Evolutionary conservation across 169 alveolate species (phyloP), one percentile per base, ranked within the genome.

Genomic region (Plasmodium reichenowi): DNA sequence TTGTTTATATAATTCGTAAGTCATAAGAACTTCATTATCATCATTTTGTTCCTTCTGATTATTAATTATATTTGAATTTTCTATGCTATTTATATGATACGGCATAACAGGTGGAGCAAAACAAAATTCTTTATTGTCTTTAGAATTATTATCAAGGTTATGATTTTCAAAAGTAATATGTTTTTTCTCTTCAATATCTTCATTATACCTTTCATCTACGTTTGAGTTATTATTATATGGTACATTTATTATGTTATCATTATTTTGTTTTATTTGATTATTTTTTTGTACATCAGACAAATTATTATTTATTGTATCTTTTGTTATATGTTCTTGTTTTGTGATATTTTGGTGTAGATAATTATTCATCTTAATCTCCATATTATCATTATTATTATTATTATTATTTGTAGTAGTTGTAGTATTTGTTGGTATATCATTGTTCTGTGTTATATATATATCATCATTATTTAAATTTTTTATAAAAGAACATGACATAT

Each of bases 1-100:
- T 26, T 86, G 71, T 86, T 86, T 86, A 38, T 86, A 86, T 7
- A 32, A 43, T 86, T 86, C 92, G 29, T 86, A 86, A 2, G 60
- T 86, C 60, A 71, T 86, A 60, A 86, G 38, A 20, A 86, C 13
- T 45, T 24, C 80, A 17, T 45, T 60, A 9, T 71, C 24, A 2
- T 47, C 67, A 38, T 50, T 47, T 32, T 83, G 32, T 13, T 24
- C 38, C 24, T 10, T 5, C 32, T 62, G 71, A 24, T 7, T 62
- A 0, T 66, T 66, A 12, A 17, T 60, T 15, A 15, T 20, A 17
- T 60, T 60, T 17, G 45, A 5, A 22, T 60, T 17, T 15, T 22
- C 24, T 10, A 17, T 17, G 6, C 6, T 60, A 60, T 38, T 38
- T 5, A 38, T 38, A 38, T 38, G 47, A 1, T 7, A 38, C 2